These are phyloP conservation scores for Phytophthora capsici DNA, from an alignment of 352 stramenopile species.

Conservation along the genomic window DNA sequence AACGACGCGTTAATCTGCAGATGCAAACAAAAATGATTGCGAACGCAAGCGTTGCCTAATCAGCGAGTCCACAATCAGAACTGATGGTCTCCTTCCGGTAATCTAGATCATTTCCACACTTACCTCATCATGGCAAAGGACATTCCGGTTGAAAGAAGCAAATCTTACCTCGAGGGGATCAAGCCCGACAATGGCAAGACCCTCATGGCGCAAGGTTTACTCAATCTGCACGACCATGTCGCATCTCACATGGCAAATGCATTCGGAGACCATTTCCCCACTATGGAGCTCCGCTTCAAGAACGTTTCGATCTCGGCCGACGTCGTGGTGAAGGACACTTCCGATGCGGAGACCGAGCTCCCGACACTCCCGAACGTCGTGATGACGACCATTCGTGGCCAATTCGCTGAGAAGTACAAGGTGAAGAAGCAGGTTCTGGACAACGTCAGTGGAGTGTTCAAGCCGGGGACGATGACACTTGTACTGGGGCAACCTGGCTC, in stretches of 20 bases:
- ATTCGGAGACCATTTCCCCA: background rate
- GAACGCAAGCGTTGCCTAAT: too few species aligned
- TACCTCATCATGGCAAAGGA: background rate
- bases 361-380: conserved; percentile 12
- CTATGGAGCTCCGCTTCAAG: conserved; percentile 12
- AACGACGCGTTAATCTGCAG: too few species aligned
- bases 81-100: too few species aligned
- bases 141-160: too few species aligned
- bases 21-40: too few species aligned
- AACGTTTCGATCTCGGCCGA: conserved; percentile 17
- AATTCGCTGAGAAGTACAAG: conserved; percentile 1
- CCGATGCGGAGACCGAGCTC: conserved; percentile 8
- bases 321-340: conserved; percentile 11
- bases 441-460: conserved; percentile 20
- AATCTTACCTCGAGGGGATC: background rate
- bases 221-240: conserved; percentile 18
- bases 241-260: conserved; percentile 13
- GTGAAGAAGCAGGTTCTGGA: conserved; percentile 15
- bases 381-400: background rate
- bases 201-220: conserved; percentile 4
- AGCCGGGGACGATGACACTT: conserved; percentile 16
- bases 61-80: too few species aligned
- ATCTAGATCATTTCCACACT: too few species aligned
- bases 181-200: conserved; percentile 1
- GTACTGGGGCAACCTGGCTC: conserved; percentile 24